Evolutionary conservation across 768 basidiomycete species (phyloP).

Genomic region (Dioszegia aurantiaca): DNA sequence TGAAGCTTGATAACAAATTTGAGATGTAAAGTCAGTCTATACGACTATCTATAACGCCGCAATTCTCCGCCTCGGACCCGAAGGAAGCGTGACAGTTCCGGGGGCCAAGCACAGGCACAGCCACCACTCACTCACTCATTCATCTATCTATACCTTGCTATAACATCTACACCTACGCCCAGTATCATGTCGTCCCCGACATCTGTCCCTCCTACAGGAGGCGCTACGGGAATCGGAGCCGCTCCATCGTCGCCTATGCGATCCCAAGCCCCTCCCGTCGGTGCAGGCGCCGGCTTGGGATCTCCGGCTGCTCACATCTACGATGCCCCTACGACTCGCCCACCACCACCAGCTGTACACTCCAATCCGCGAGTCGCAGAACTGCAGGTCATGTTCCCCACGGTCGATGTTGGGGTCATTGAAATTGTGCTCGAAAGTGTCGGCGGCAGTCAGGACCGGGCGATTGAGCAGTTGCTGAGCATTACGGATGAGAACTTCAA

Average conservation of each 20-base stretch:
- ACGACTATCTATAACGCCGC: too few relatives aligned
- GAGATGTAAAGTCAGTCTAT: too few relatives aligned
- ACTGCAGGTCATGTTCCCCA: conserved; percentile 47
- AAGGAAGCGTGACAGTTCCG: too few relatives aligned
- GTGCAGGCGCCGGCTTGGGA: neutral
- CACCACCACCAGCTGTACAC: conserved; percentile 7
- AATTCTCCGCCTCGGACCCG: too few relatives aligned
- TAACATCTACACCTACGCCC: neutral
- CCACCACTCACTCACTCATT: too few relatives aligned
- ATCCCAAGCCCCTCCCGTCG: neutral
- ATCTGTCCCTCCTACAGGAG: too few relatives aligned
- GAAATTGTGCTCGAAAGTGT: conserved; percentile 48
- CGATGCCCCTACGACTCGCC: neutral
- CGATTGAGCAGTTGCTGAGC: conserved; percentile 49
- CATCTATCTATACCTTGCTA: too few relatives aligned
- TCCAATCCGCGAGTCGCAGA: conserved; percentile 28
- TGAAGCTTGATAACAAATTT: too few relatives aligned
- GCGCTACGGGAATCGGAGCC: too few relatives aligned
- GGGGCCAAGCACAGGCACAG: too few relatives aligned
- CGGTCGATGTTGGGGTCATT: conserved; percentile 47
- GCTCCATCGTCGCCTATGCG: too few relatives aligned
- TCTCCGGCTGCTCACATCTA: neutral
- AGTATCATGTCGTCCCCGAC: neutral
- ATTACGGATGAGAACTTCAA: conserved; percentile 52
- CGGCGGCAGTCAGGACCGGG: conserved; percentile 42